Evolutionary conservation across 768 basidiomycete species (phyloP).

Genomic region (Kwoniella newhampshirensis): DNA sequence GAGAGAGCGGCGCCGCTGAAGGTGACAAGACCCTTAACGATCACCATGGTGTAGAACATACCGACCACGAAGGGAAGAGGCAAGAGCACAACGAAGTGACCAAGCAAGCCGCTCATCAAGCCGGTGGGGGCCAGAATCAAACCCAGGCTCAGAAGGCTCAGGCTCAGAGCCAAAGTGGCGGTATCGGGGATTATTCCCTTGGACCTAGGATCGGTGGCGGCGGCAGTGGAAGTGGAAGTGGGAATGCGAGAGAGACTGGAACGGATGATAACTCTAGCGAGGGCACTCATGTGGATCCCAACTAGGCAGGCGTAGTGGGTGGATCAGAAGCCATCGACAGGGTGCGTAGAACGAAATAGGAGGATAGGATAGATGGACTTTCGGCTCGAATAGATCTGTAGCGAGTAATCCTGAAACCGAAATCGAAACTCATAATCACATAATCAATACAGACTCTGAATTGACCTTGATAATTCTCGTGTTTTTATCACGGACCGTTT

Average conservation of each 20-base stretch:
- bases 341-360: no score
- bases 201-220: not conserved
- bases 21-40: slow-evolving; percentile 22
- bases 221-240: slow-evolving; percentile 6
- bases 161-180: not conserved
- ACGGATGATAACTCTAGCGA: slow-evolving; percentile 15
- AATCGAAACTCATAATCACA: no score
- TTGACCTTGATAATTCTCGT: no score
- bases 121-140: not conserved
- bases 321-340: no score
- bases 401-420: no score
- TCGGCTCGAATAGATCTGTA: no score
- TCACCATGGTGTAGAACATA: slow-evolving; percentile 15
- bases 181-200: not conserved
- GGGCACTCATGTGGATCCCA: slow-evolving; percentile 21
- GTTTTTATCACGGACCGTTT: no score
- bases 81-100: not conserved
- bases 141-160: slow-evolving; percentile 3
- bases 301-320: no score
- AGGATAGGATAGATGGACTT: no score
- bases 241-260: slow-evolving; percentile 7
- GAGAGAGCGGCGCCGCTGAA: slow-evolving; percentile 2
- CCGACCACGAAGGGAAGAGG: slow-evolving; percentile 3
- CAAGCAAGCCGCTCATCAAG: not conserved
- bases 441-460: no score